Evolutionary conservation across 2,329 filamentous ascomycete species (phyloP).

Genomic region (Penicillium paneum): DNA sequence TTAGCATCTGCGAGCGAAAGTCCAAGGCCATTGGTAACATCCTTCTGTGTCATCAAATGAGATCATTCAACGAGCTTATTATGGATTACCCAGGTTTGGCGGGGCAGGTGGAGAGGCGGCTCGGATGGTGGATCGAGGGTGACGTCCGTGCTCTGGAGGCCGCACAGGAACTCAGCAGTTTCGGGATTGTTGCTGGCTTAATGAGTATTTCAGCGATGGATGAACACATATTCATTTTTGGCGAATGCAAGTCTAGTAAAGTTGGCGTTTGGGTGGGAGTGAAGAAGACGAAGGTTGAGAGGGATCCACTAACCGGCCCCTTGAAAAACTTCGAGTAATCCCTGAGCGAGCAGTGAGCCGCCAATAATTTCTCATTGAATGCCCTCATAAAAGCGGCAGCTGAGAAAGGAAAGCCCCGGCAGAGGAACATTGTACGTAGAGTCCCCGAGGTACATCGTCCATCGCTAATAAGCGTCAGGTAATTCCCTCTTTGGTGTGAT

Average conservation of each 20-base stretch:
- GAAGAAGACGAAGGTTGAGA: neutral
- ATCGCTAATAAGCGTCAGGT: neutral
- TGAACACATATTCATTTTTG: neutral
- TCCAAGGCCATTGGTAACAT: conserved; percentile 10
- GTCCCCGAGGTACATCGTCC: neutral
- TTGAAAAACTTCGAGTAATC: no score
- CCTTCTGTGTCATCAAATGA: conserved; percentile 7
- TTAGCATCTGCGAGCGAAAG: conserved; percentile 9
- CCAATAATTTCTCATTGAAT: no score
- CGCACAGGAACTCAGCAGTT: conserved; percentile 9
- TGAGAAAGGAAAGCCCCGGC: no score
- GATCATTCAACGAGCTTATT: conserved; percentile 11
- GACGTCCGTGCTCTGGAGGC: conserved; percentile 9
- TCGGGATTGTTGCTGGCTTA: conserved; percentile 2
- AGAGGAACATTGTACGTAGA: no score
- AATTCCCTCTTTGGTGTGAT: neutral
- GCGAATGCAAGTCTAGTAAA: neutral
- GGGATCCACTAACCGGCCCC: no score
- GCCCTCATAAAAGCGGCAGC: no score
- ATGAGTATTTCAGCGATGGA: neutral
- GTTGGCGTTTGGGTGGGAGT: neutral
- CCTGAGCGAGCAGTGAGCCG: no score
- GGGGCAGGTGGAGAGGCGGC: conserved; percentile 7
- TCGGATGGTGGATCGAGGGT: conserved; percentile 10
- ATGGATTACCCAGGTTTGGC: conserved; percentile 12